Base-by-base conservation (phyloP, 768 basidiomycete species). In the Phaeolepiota aurea region DNA sequence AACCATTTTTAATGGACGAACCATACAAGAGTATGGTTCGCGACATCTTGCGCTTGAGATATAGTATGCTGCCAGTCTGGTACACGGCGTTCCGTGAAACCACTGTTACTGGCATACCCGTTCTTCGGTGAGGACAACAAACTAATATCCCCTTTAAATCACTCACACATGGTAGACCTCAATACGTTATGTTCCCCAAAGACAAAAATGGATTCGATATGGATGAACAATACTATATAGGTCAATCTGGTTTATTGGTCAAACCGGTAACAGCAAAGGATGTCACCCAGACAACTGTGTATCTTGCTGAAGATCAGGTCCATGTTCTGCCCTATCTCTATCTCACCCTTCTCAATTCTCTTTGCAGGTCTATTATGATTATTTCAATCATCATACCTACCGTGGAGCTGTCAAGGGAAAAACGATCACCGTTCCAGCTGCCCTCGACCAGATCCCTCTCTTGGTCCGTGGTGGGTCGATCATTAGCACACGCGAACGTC, bases 11-110 rank as follows among this genome's bases (percentile, higher is more conserved):
- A 0, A 74, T 86, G 37, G 88, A 90, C 9, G 82, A 96, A 50
- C 92, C 93, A 2, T 84, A 87, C 68, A 88, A 87, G 66, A 69
- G 76, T 23, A 83, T 90, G 37, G 62, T 97, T 32, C 77, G 82
- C 25, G 80, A 88, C 47, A 72, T 82, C 38, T 65, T 99, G 36
- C 75, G 82, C 18, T 64, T 97, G 42, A 68, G 96, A 33, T 98
- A 99, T 61, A 69, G 74, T 28, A 73, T 97, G 64, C 64, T 99
- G 19, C 89, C 91, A 0, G 71, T 93, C 12, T 97, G 94, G 93
- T 99, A 99, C 59, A 97, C 88, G n/a, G 88, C 88, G 2, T 97
- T 98, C 78, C 74, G 80, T 32, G 88, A 97, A 57, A 79, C 89
- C 4, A 85, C 81, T 46, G 69, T 82, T 9, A 80, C 73, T 4